Percentiles rank a stretch among this genome's conserved stretches.
phyloP scores from a whole-genome alignment of 345 rosid genomes.

The Syzygium aromaticum region DNA sequence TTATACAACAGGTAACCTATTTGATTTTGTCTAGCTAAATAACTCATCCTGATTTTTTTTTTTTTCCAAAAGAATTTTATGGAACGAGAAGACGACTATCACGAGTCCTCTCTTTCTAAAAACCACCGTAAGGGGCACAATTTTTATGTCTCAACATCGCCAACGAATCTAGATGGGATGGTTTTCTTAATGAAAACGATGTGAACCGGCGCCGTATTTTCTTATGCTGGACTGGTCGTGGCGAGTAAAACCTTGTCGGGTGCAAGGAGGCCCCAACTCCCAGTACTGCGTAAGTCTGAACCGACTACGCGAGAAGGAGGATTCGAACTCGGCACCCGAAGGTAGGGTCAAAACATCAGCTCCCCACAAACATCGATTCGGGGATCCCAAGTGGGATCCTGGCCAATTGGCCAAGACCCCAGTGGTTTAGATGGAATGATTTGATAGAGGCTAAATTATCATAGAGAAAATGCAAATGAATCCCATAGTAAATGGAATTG shows the following conservation, averaged over 20 bases:
- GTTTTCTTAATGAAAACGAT: rapidly evolving
- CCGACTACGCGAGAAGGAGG: not conserved
- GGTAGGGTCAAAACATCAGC: not conserved
- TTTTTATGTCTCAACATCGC: not conserved
- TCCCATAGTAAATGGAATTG: not conserved
- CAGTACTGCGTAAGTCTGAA: not conserved
- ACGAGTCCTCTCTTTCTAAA: not conserved
- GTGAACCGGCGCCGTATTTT: not conserved
- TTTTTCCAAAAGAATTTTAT: not conserved
- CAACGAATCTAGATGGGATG: not conserved
- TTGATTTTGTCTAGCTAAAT: not conserved
- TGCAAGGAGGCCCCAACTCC: not conserved
- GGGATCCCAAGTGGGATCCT: no score
- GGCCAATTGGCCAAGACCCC: no score
- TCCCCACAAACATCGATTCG: not conserved
- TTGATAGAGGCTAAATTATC: not conserved
- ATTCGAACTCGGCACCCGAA: not conserved
- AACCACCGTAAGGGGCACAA: not conserved
- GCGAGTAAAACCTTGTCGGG: not conserved
- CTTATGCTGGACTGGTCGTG: not conserved
- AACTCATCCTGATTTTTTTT: not conserved
- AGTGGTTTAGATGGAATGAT: not conserved
- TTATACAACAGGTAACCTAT: not conserved
- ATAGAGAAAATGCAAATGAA: not conserved
- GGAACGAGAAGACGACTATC: not conserved